phyloP scores from a whole-genome alignment of 2,329 filamentous ascomycete species.

The Tympanopsis confertula region DNA sequence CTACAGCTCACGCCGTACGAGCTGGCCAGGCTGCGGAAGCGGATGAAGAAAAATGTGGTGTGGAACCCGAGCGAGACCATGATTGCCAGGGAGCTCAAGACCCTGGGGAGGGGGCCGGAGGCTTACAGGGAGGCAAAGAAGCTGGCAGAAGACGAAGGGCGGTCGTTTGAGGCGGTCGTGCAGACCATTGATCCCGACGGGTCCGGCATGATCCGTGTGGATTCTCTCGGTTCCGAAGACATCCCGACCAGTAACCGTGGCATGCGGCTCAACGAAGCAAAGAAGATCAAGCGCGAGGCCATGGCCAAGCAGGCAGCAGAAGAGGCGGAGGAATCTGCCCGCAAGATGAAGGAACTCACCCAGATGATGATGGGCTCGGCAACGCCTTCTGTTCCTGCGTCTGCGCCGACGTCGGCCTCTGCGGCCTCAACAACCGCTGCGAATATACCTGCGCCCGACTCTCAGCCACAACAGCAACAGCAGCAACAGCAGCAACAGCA shows the following conservation, averaged over 20 bases:
- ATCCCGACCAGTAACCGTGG: slow-evolving; percentile 58
- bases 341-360: slow-evolving; percentile 37
- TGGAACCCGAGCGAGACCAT: slow-evolving; percentile 80
- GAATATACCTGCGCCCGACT: background rate
- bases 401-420: slow-evolving; percentile 15
- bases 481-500: too few relatives aligned
- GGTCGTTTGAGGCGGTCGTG: slow-evolving; percentile 38
- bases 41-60: slow-evolving; percentile 84
- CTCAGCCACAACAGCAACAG: background rate
- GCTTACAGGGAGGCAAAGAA: slow-evolving; percentile 50
- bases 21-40: slow-evolving; percentile 60
- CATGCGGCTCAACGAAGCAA: slow-evolving; percentile 69
- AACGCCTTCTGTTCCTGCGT: slow-evolving; percentile 12
- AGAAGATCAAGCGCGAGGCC: slow-evolving; percentile 60
- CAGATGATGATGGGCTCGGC: slow-evolving; percentile 28
- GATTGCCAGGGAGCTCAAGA: slow-evolving; percentile 68
- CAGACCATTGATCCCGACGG: slow-evolving; percentile 36
- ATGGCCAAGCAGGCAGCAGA: slow-evolving; percentile 49
- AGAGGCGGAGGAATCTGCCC: slow-evolving; percentile 45
- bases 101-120: slow-evolving; percentile 54
- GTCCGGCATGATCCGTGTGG: slow-evolving; percentile 46
- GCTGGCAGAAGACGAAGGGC: slow-evolving; percentile 54
- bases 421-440: slow-evolving; percentile 12
- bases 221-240: slow-evolving; percentile 43
- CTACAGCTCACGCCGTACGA: slow-evolving; percentile 54